Evolutionary conservation across 495 filamentous ascomycete species (phyloP).

Genomic region (Bathelium albidoporum): DNA sequence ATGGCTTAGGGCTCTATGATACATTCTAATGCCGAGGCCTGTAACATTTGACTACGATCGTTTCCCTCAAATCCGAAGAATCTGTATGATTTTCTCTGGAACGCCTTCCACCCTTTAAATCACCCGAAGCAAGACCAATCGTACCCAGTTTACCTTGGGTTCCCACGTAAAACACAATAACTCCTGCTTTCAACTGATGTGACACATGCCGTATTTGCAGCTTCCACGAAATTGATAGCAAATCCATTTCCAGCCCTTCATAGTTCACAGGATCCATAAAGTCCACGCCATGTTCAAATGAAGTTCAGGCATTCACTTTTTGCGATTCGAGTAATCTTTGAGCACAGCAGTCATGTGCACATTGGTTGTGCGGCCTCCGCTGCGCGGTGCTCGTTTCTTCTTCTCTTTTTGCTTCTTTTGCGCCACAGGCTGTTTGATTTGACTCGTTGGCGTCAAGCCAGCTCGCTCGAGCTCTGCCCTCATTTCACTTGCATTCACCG

Average conservation of each 20-base stretch:
- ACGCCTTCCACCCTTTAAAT: not conserved
- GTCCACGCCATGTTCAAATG: not conserved
- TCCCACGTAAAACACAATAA: not conserved
- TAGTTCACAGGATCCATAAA: too few species aligned
- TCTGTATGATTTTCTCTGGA: not conserved
- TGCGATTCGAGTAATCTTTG: slow-evolving; percentile 67
- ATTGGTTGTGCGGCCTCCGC: slow-evolving; percentile 79
- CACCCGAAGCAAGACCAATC: not conserved
- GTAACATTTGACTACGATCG: not conserved
- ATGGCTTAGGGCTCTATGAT: not conserved
- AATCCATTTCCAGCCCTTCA: too few species aligned
- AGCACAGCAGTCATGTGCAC: slow-evolving; percentile 83
- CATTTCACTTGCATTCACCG: slow-evolving; percentile 56
- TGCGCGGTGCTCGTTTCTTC: slow-evolving; percentile 55
- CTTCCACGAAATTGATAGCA: too few species aligned
- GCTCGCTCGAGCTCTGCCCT: slow-evolving; percentile 43
- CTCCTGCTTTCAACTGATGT: too few species aligned
- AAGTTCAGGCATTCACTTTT: slow-evolving; percentile 24
- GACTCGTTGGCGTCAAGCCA: slow-evolving; percentile 35
- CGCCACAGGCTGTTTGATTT: slow-evolving; percentile 47
- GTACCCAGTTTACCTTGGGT: not conserved
- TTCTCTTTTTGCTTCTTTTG: slow-evolving; percentile 56
- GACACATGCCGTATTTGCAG: too few species aligned
- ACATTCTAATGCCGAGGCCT: not conserved
- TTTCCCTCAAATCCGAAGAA: not conserved